Percentiles rank a stretch among this genome's conserved stretches.
phyloP scores from a whole-genome alignment of 2,329 filamentous ascomycete species.

The Alternaria consortialis region DNA sequence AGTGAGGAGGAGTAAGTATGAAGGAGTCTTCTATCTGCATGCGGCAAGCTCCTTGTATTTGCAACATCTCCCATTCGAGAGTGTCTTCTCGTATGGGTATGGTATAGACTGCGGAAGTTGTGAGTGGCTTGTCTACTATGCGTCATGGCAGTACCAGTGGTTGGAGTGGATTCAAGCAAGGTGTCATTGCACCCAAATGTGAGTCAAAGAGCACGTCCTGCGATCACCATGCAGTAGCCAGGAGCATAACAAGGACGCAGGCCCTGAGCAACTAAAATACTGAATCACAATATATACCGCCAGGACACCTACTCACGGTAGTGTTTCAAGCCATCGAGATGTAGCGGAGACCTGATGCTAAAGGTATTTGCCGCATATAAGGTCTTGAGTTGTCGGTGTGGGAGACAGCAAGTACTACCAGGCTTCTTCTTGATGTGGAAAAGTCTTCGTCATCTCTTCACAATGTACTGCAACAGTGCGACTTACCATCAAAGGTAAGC shows the following conservation, averaged over 20 bases:
- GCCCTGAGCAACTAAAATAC: neutral
- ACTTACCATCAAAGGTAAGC: too few relatives aligned
- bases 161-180: neutral
- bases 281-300: neutral
- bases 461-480: too few relatives aligned
- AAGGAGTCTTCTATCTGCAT: neutral
- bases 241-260: neutral
- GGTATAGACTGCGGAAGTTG: neutral
- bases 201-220: neutral
- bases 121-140: neutral
- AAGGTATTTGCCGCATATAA: neutral
- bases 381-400: neutral
- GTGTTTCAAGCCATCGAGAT: neutral
- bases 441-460: too few relatives aligned
- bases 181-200: neutral
- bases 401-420: neutral
- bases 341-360: neutral
- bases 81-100: neutral
- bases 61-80: too few relatives aligned
- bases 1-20: conserved; percentile 26
- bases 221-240: neutral
- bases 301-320: neutral
- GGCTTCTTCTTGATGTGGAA: neutral
- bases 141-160: neutral
- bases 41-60: neutral